A percentile compares a stretch with the other conserved stretches of the same genome.
phyloP scores from a whole-genome alignment of 495 filamentous ascomycete species.

The Mytilinidion resinicola region DNA sequence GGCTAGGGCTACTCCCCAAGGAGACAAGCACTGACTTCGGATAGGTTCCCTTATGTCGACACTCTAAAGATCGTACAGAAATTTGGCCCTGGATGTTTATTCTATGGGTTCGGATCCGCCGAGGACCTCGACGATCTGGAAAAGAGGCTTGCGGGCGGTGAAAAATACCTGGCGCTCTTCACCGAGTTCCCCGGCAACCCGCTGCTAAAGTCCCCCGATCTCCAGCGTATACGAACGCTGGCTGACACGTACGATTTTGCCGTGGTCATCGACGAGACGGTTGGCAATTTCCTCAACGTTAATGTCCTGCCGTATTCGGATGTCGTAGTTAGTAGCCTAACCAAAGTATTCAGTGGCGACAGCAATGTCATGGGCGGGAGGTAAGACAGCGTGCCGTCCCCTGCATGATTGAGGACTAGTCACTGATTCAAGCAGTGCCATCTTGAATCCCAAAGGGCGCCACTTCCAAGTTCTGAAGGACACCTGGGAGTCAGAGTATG shows the following conservation, averaged over 20 bases:
- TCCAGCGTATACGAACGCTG: conserved; percentile 67
- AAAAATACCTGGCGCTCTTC: conserved; percentile 78
- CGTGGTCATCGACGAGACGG: conserved; percentile 90
- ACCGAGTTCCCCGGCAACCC: conserved; percentile 95
- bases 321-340: conserved; percentile 86
- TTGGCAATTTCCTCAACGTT: conserved; percentile 93
- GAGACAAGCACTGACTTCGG: conserved; percentile 8
- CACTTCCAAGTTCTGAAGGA: conserved; percentile 66
- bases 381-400: conserved; percentile 27
- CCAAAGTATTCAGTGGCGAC: conserved; percentile 94
- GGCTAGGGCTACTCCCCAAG: background rate
- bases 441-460: conserved; percentile 72
- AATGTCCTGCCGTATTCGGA: conserved; percentile 85
- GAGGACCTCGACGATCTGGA: conserved; percentile 86
- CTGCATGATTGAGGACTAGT: background rate
- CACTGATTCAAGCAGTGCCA: conserved; percentile 45
- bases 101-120: conserved; percentile 79
- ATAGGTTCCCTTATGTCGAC: conserved; percentile 87
- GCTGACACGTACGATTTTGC: conserved; percentile 84
- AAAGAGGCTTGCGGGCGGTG: conserved; percentile 59
- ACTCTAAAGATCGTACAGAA: conserved; percentile 92
- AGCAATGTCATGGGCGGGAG: conserved; percentile 96
- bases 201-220: conserved; percentile 74
- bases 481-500: conserved; percentile 56
- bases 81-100: conserved; percentile 84